phyloP scores from a whole-genome alignment of 1,284 basidiomycete genomes.

The Coniferiporia weirii region DNA sequence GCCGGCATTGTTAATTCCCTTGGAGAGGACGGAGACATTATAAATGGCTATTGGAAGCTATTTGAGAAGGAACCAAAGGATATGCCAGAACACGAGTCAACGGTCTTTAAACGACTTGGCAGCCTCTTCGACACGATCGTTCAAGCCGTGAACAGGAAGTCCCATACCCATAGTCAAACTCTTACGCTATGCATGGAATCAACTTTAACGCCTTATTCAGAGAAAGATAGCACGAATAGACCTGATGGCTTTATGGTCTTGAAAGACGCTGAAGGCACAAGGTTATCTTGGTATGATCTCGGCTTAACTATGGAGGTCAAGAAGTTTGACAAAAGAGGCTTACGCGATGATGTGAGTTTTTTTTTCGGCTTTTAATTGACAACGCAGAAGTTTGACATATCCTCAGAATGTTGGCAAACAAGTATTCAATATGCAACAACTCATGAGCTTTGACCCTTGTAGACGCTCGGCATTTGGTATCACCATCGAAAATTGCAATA shows the following conservation, averaged over 20 bases:
- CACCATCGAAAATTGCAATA: slow-evolving; percentile 14
- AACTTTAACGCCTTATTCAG: not conserved
- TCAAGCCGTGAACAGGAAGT: not conserved
- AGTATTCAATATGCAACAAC: slow-evolving; percentile 16
- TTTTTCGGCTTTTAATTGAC: not conserved
- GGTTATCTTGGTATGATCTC: not conserved
- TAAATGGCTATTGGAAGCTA: not conserved
- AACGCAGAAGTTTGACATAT: slow-evolving; percentile 1
- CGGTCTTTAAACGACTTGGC: not conserved
- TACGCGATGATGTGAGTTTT: not conserved
- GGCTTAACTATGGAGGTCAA: slow-evolving; percentile 3
- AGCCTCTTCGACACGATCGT: not conserved
- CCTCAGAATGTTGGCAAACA: slow-evolving; percentile 18
- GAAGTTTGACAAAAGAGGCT: not conserved
- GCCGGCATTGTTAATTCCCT: not conserved
- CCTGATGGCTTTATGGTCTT: not conserved
- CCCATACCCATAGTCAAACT: not conserved
- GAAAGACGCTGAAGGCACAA: not conserved
- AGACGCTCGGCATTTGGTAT: slow-evolving; percentile 17
- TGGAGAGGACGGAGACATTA: not conserved
- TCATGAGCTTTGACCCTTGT: slow-evolving; percentile 18
- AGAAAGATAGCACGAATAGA: not conserved
- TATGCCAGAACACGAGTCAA: not conserved
- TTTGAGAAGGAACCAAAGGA: not conserved
- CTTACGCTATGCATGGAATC: not conserved